These are phyloP conservation scores for Diaporthe helianthi DNA, from an alignment of 2,329 filamentous ascomycete genomes.

Conservation along the genomic window DNA sequence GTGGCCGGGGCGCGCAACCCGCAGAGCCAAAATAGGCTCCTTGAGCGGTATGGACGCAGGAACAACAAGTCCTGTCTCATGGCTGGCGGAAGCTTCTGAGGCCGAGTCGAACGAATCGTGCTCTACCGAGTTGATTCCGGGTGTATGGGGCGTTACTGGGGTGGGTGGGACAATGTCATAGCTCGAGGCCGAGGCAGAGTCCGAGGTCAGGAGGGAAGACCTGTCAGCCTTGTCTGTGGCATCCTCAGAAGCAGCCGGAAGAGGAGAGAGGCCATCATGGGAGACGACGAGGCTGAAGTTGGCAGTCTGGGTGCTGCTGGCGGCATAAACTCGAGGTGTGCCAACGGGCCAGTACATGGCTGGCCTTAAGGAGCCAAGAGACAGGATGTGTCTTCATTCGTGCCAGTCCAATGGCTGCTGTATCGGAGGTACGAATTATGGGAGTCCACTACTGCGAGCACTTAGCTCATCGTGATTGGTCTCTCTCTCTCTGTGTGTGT, in stretches of 20 bases:
- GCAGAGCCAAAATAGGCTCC: conserved; percentile 76
- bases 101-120: conserved; percentile 53
- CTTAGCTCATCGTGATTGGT: conserved; percentile 31
- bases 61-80: conserved; percentile 39
- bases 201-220: conserved; percentile 37
- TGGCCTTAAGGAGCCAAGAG: conserved; percentile 41
- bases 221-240: conserved; percentile 39
- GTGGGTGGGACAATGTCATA: conserved; percentile 48
- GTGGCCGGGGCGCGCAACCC: conserved; percentile 79
- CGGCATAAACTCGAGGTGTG: conserved; percentile 82
- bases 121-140: conserved; percentile 65
- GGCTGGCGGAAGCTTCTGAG: conserved; percentile 39
- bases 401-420: conserved; percentile 29
- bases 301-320: conserved; percentile 68
- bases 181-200: conserved; percentile 38
- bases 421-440: conserved; percentile 4
- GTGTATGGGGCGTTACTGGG: conserved; percentile 63
- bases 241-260: conserved; percentile 43
- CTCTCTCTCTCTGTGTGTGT: neutral
- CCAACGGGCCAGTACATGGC: conserved; percentile 93
- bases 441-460: conserved; percentile 12
- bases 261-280: conserved; percentile 63
- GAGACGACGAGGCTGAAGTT: conserved; percentile 59
- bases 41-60: conserved; percentile 52
- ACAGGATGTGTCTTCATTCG: conserved; percentile 45